Evolutionary conservation across 768 basidiomycete species (phyloP), one percentile per base, ranked within the genome.

Genomic region (Rossbeevera mucosa): DNA sequence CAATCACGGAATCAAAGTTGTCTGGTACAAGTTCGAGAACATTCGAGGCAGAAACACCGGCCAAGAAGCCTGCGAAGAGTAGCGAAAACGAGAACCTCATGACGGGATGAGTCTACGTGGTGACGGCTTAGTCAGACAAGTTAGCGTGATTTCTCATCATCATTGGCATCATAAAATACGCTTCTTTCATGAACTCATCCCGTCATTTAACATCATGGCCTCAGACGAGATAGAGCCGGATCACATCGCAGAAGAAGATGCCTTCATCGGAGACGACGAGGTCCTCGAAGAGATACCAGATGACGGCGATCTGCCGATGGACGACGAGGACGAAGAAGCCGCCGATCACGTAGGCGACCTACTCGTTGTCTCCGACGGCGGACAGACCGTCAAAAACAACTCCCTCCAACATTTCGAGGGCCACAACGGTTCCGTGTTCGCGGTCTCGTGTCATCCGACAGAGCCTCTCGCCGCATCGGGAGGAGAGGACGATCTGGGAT

Each of bases 401-500:
- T 83, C 84, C 11, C 73, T 89, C 12, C 86, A 85, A 64, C 76
- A 78, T 52, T 93, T 92, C 65, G 65, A 75, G 14, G 71, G 71
- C 7, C 94, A 98, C 70, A 66, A 68, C 14, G 71, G 78, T 22
- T 94, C 95, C 16, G 89, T 97, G 28, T 99, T 96, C 67, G 71
- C 85, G 28, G 76, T 98, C 33, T 75, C 92, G 4, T 78, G 82
- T 29, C 96, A 99, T 65, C 95, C 96, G 0, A 81, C 80, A 13
- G 76, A 75, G 48, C 82, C 87, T 4, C 76, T 98, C 20, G 94
- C 91, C 7, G 86, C 82, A 20, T 93, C 94, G 1, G 96, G 96
- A 24, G 96, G 93, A 18, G 93, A 96, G 70, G 96, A 98, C 66
- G 94, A 98, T 65, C 68, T 90, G 0, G 96, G 91, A 31, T 98